Conservation (phyloP, 805 yeast species). For the Wickerhamiella sorbophila region DNA sequence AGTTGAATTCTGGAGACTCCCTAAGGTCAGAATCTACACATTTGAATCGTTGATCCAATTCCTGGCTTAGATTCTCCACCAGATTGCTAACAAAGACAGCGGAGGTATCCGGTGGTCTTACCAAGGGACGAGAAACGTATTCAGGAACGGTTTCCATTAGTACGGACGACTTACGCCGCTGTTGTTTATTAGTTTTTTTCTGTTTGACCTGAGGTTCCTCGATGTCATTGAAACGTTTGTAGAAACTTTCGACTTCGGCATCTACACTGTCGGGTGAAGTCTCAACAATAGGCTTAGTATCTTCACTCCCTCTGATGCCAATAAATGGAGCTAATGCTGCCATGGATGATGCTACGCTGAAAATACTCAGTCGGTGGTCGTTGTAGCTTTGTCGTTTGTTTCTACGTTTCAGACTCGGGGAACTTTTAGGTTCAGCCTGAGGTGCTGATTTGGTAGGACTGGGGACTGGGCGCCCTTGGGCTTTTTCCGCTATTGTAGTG, state of each 20-base stretch:
- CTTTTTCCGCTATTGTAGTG: no score
- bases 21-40: not conserved
- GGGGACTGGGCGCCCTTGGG: no score
- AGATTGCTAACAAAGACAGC: not conserved
- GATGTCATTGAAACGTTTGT: not conserved
- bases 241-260: not conserved
- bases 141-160: not conserved
- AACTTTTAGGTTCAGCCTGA: no score
- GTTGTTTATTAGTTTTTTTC: not conserved
- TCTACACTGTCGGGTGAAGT: not conserved
- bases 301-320: not conserved
- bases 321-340: conserved; percentile 12
- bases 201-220: not conserved
- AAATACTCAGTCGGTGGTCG: conserved; percentile 11
- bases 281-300: not conserved
- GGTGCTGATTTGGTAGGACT: no score
- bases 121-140: no score
- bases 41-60: not conserved
- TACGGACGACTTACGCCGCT: not conserved
- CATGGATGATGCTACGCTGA: conserved; percentile 15
- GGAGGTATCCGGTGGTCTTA: no score
- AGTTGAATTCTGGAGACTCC: not conserved
- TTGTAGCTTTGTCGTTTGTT: not conserved
- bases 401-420: no score
- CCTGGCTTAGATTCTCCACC: not conserved